Percentiles rank a stretch among this genome's conserved stretches.
Conservation (phyloP, 345 rosid species). For the Garcia nutans region DNA sequence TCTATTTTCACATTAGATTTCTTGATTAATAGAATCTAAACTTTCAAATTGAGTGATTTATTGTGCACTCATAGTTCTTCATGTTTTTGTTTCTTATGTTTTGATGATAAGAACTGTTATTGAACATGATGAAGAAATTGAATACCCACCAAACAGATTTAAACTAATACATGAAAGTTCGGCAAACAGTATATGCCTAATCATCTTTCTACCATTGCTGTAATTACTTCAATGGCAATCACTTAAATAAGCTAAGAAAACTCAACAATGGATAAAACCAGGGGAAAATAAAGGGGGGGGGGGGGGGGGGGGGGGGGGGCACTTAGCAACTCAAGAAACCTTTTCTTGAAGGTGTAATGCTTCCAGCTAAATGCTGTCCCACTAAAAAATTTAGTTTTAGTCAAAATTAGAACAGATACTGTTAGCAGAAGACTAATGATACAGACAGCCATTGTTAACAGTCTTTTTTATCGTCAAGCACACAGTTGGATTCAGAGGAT, state of each 20-base stretch:
- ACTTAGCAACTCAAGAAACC: not conserved
- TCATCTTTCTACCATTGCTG: not conserved
- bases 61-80: not conserved
- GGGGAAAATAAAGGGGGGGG: not conserved
- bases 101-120: conserved; percentile 3
- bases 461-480: not conserved
- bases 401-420: not conserved
- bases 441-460: not conserved
- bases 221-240: not conserved
- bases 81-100: not conserved
- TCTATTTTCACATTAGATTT: too few relatives aligned
- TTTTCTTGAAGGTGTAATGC: not conserved
- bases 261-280: not conserved
- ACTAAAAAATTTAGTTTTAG: not conserved
- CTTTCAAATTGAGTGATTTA: too few relatives aligned
- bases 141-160: not conserved
- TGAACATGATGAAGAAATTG: not conserved
- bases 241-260: not conserved
- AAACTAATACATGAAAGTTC: too few relatives aligned
- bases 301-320: not conserved
- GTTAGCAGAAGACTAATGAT: not conserved
- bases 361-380: conserved; percentile 13
- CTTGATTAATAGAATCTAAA: too few relatives aligned
- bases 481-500: not conserved
- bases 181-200: not conserved